Percentiles rank a stretch among this genome's conserved stretches.
phyloP scores from a whole-genome alignment of 257 asterid species.

The Lavandula angustifolia region DNA sequence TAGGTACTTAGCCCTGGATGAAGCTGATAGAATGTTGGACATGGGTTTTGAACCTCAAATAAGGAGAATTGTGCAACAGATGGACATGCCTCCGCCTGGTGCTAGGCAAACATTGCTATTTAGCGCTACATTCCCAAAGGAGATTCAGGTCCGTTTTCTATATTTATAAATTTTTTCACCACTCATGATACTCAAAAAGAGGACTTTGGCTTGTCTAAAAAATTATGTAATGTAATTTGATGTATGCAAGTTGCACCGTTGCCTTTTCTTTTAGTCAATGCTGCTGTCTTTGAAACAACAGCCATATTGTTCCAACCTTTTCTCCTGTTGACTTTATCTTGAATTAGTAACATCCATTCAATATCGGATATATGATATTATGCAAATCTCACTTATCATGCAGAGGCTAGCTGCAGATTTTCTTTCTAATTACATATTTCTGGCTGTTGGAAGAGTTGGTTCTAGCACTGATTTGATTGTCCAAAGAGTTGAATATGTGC shows the following conservation, averaged over 20 bases:
- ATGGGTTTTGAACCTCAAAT: slow-evolving; percentile 99
- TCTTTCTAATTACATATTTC: slow-evolving; percentile 68
- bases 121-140: slow-evolving; percentile 96
- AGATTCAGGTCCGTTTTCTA: slow-evolving; percentile 77
- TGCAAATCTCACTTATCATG: slow-evolving; percentile 35
- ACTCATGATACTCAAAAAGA: not conserved
- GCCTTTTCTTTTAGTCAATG: slow-evolving; percentile 11
- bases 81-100: slow-evolving; percentile 99
- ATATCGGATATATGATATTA: slow-evolving; percentile 27
- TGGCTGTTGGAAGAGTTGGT: slow-evolving; percentile 99
- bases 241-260: not conserved
- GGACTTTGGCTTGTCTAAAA: not conserved
- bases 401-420: slow-evolving; percentile 95
- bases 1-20: slow-evolving; percentile 84
- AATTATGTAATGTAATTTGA: not conserved
- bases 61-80: slow-evolving; percentile 92
- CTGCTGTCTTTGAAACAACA: not conserved
- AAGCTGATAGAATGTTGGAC: slow-evolving; percentile 97
- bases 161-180: slow-evolving; percentile 15
- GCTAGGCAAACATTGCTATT: slow-evolving; percentile 87
- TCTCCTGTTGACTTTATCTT: not conserved
- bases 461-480: slow-evolving; percentile 96
- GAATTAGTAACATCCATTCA: not conserved
- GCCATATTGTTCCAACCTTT: not conserved
- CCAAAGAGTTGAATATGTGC: slow-evolving; percentile 95